Evolutionary conservation across 2,329 filamentous ascomycete species (phyloP), one percentile per base, ranked within the genome.

Genomic region (Laburnicola sp.): DNA sequence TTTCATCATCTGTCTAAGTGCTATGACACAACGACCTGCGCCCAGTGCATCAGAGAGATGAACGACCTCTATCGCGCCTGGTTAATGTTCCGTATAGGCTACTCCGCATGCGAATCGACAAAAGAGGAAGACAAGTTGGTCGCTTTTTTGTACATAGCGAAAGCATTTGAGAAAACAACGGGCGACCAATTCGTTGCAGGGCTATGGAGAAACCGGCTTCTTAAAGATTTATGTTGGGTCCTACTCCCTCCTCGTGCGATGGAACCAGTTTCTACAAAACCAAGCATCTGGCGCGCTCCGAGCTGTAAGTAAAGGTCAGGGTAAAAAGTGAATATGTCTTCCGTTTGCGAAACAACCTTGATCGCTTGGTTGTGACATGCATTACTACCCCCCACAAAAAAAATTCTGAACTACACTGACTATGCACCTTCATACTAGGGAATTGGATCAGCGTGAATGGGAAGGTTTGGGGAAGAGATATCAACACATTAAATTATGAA

Each of bases 91-190:
- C 50, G 32, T 9, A 6, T 1, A 1, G 5, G 2, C 16, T 55
- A 52, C 42, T 47, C 51, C 11, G 9, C 16, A 4, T 45, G 31
- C 25, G 4, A 6, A 9, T 32, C 54, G 2, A 52, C 54, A 2
- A 55, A 50, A 22, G 48, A 54, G 11, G 22, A 36, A 30, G 49
- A 57, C n/a, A 32, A 37, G 8, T n/a, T 57, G 3, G 39, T 57
- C 31, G 54, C 54, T 1, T 10, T 57, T 3, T 25, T 27, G 22
- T 8, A 7, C 38, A 41, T 36, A 16, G 35, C 41, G 8, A 23
- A 44, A 2, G 37, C 46, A 2, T 35, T 56, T 37, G 36, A 22
- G 9, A 8, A 30, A 25, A 27, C 26, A 2, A 22, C 36, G 2
- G 35, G 34, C 4, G 53, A 53, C 31, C 4, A 41, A 21, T 3